Conservation (phyloP, 495 filamentous ascomycete genomes). For the Daldinia childiae region DNA sequence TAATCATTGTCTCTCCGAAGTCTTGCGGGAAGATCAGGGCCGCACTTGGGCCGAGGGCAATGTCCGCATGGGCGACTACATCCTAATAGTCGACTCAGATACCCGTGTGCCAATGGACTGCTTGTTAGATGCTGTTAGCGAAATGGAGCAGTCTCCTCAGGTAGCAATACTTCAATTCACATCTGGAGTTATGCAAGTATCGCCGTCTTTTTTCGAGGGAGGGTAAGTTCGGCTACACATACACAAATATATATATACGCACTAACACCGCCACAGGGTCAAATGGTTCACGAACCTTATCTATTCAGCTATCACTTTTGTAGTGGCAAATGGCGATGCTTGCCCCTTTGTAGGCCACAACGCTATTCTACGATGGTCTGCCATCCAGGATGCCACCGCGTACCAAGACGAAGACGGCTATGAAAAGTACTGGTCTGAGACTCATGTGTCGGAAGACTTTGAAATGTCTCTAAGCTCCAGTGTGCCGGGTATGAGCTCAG, state of each 20-base stretch:
- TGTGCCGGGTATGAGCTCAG: slow-evolving; percentile 69
- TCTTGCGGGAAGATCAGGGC: slow-evolving; percentile 66
- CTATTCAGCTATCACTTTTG: slow-evolving; percentile 73
- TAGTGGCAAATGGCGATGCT: slow-evolving; percentile 73
- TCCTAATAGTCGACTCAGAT: slow-evolving; percentile 73
- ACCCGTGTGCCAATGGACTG: slow-evolving; percentile 74
- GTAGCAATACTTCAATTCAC: slow-evolving; percentile 75
- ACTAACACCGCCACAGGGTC: slow-evolving; percentile 51
- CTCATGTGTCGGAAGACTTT: slow-evolving; percentile 78
- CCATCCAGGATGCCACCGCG: slow-evolving; percentile 69
- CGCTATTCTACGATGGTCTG: slow-evolving; percentile 73
- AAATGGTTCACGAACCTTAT: slow-evolving; percentile 80
- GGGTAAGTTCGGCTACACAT: slow-evolving; percentile 47
- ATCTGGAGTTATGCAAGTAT: slow-evolving; percentile 77
- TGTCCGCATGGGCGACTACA: slow-evolving; percentile 75
- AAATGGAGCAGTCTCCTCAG: slow-evolving; percentile 76
- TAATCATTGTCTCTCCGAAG: slow-evolving; percentile 58
- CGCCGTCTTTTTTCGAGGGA: slow-evolving; percentile 67
- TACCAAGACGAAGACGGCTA: slow-evolving; percentile 53
- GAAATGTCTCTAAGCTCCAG: slow-evolving; percentile 76
- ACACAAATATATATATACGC: not conserved
- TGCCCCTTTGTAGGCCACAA: slow-evolving; percentile 78
- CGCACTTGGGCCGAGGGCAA: slow-evolving; percentile 75
- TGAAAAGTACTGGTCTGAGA: slow-evolving; percentile 79
- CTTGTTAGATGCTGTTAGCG: slow-evolving; percentile 71